Evolutionary conservation across 768 basidiomycete genomes (phyloP), one percentile per base, ranked within the genome.

Genomic region (Suillus bovinus): DNA sequence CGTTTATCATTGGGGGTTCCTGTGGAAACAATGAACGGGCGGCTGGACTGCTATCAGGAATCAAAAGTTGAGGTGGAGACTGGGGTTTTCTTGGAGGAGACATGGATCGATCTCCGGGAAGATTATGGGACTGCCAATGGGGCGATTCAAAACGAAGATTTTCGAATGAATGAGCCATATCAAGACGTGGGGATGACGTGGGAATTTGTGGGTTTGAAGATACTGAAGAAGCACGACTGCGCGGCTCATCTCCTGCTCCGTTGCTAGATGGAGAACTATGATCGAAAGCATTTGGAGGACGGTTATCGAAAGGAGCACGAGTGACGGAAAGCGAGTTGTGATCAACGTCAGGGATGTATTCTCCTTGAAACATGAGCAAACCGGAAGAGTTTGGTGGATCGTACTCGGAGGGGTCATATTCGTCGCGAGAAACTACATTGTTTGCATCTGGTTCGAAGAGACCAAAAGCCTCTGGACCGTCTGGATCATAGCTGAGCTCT

Each of bases 331-430:
- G 73, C 10, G 81, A 76, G 41, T 62, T 62, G 14, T 69, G 69
- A 66, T 76, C 72, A 54, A 76, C 63, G 31, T 64, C 63, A 34
- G 73, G 67, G 66, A 82, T 80, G 64, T 70, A 85, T 13, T 82
- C 81, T 68, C 67, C 64, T 68, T 87, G 83, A 72, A 88, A 86
- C 77, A 89, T 83, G 67, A 91, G 80, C 13, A 86, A 80, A 31
- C 72, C 68, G 36, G 81, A 70, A 1, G 77, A 76, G 62, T 79
- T 72, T 22, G 88, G 86, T 5, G 76, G 69, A 76, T 93, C 91
- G 79, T 84, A 92, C 61, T 91, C 87, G 33, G 83, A 73, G 5
- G 91, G 90, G 71, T 92, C 85, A 82, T 93, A 92, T 34, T 86
- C 87, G 73, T 75, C 68, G 63, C 70, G 69, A 70, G 60, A 67